Base-by-base conservation (phyloP, 345 rosid species). In the Heritiera fomes region DNA sequence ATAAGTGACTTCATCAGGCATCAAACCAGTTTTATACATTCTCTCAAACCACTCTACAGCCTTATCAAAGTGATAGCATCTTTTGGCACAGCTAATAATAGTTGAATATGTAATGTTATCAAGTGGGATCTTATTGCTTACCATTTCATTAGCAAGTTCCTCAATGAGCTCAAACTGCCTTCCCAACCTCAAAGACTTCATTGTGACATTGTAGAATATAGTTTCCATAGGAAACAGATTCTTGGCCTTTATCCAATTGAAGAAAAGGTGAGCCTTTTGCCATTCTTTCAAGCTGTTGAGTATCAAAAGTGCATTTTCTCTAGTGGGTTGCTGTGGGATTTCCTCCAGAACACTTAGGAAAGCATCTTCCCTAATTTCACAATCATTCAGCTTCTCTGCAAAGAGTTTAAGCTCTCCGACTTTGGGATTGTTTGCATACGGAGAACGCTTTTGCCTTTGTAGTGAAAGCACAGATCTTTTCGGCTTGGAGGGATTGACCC, bases 1-100 rank as follows among this genome's bases (percentile, higher is more conserved):
- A 77, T 92, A 95, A 63, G 98, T 95, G 53, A 95, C 95, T 80
- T 91, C 97, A 88, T 93, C 98, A 75, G 97, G 99, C 98, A 92
- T 95, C 77, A 95, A 77, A 65, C 98, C 97, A 3, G 98, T 92
- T 83, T 80, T 92, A 71, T 94, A 94, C 97, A 94, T 92, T 71
- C 92, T 86, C 88, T 92, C 97, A 82, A 93, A 93, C 99, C 98
- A 93, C 58, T 93, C 93, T 64, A 96, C 87, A 30, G 98, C 98
- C 81, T 93, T 90, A 71, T 93, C 84, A 79, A 90, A 93, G 61
- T 76, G 86, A 60, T 82, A 84, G 74, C 97, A 91, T 79, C 91
- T 89, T 70, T 90, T 95, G 7, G 99, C 99, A 81, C 97, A 87
- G 75, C 94, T 86, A 62, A 93, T 95, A 71, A 95, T 95, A 15